Conservation (phyloP, 345 rosid genomes). For the Adansonia digitata region DNA sequence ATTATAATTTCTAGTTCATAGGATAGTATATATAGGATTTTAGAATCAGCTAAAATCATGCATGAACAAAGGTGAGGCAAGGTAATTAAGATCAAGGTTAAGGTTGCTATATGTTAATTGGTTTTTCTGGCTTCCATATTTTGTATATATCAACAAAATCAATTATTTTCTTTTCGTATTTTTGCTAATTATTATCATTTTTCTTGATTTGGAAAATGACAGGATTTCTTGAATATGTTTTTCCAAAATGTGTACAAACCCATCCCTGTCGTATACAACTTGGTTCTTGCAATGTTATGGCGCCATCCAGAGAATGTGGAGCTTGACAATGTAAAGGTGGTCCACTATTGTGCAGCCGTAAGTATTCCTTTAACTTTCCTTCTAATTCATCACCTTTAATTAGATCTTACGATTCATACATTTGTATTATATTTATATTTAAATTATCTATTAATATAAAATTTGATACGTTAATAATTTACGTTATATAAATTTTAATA, state of each 20-base stretch:
- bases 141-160: not conserved
- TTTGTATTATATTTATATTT: too few relatives aligned
- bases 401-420: too few relatives aligned
- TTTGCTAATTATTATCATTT: not conserved
- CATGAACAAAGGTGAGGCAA: not conserved
- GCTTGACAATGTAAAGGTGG: conserved; percentile 61
- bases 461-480: too few relatives aligned
- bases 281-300: conserved; percentile 86
- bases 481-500: too few relatives aligned
- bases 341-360: conserved; percentile 89
- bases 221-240: conserved; percentile 83
- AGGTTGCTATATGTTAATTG: too few relatives aligned
- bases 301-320: conserved; percentile 82
- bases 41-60: not conserved
- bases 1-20: too few relatives aligned
- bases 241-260: conserved; percentile 71
- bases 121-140: not conserved
- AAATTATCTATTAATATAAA: too few relatives aligned
- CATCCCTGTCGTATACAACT: conserved; percentile 56
- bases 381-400: not conserved
- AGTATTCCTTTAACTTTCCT: conserved; percentile 25
- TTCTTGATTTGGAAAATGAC: not conserved
- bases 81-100: not conserved
- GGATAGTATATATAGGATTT: not conserved
- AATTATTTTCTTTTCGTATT: not conserved